Percentiles rank a stretch among this genome's conserved stretches.
These are phyloP conservation scores for Colletotrichum cereale DNA, from an alignment of 2,329 filamentous ascomycete genomes.

Conservation along the genomic window DNA sequence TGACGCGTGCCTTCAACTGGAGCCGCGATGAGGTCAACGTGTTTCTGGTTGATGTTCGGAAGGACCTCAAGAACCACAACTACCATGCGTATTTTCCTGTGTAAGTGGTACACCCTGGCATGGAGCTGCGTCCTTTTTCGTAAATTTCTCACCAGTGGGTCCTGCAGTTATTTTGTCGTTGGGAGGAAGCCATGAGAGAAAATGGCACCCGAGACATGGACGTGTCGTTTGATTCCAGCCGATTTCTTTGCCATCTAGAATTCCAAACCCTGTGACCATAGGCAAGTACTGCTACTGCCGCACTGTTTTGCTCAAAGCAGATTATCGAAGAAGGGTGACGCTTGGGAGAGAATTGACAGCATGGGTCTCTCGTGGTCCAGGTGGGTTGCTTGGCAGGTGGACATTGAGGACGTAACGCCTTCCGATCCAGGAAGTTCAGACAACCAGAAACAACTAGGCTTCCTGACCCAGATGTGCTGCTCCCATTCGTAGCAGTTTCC, in stretches of 20 bases:
- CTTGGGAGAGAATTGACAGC: too few species aligned
- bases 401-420: not conserved
- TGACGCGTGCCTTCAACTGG: conserved; percentile 53
- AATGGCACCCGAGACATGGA: too few species aligned
- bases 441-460: not conserved
- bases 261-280: too few species aligned
- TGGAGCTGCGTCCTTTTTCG: not conserved
- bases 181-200: not conserved
- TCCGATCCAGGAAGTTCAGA: not conserved
- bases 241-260: too few species aligned
- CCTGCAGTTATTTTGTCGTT: not conserved
- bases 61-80: conserved; percentile 42
- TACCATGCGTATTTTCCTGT: conserved; percentile 45
- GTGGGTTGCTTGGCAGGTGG: not conserved
- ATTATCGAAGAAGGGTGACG: too few species aligned
- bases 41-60: conserved; percentile 42
- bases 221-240: too few species aligned
- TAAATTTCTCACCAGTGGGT: not conserved
- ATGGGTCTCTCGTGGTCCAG: not conserved
- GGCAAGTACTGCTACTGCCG: too few species aligned
- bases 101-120: not conserved
- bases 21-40: conserved; percentile 46
- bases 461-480: not conserved
- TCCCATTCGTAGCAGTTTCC: not conserved
- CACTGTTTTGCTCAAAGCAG: too few species aligned